phyloP scores from a whole-genome alignment of 2,329 filamentous ascomycete genomes.

The Metarhizium robertsii region DNA sequence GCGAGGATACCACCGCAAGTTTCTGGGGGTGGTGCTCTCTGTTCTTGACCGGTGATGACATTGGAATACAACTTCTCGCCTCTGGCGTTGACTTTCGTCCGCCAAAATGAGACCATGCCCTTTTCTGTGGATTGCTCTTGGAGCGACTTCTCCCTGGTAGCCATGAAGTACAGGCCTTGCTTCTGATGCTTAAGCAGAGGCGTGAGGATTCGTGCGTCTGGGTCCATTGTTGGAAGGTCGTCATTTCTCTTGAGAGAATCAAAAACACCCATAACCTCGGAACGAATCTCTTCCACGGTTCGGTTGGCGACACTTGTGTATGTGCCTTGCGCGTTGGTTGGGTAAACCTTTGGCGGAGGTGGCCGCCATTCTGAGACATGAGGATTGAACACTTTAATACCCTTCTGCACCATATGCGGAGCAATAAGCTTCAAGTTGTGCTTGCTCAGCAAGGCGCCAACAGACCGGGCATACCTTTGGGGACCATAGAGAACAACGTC shows the following conservation, averaged over 20 bases:
- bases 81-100: slow-evolving; percentile 39
- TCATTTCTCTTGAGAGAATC: slow-evolving; percentile 71
- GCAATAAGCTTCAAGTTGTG: slow-evolving; percentile 58
- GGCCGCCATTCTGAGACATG: slow-evolving; percentile 47
- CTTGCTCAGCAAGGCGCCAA: slow-evolving; percentile 58
- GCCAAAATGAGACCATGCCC: slow-evolving; percentile 69
- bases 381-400: slow-evolving; percentile 68
- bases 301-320: slow-evolving; percentile 33
- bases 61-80: slow-evolving; percentile 63
- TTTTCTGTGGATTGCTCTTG: slow-evolving; percentile 49
- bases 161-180: slow-evolving; percentile 84
- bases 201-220: slow-evolving; percentile 52
- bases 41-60: slow-evolving; percentile 68
- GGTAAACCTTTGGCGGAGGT: slow-evolving; percentile 25
- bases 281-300: slow-evolving; percentile 77
- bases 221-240: slow-evolving; percentile 64
- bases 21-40: slow-evolving; percentile 51
- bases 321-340: slow-evolving; percentile 18
- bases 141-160: slow-evolving; percentile 59
- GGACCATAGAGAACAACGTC: slow-evolving; percentile 75
- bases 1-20: slow-evolving; percentile 66
- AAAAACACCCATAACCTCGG: slow-evolving; percentile 79
- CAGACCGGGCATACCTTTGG: slow-evolving; percentile 49
- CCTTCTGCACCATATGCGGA: slow-evolving; percentile 56
- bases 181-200: slow-evolving; percentile 77